A percentile compares a stretch with the other conserved stretches of the same genome.
Evolutionary conservation across 2,329 filamentous ascomycete genomes (phyloP).

Genomic region (Chrysosporium queenslandicum): DNA sequence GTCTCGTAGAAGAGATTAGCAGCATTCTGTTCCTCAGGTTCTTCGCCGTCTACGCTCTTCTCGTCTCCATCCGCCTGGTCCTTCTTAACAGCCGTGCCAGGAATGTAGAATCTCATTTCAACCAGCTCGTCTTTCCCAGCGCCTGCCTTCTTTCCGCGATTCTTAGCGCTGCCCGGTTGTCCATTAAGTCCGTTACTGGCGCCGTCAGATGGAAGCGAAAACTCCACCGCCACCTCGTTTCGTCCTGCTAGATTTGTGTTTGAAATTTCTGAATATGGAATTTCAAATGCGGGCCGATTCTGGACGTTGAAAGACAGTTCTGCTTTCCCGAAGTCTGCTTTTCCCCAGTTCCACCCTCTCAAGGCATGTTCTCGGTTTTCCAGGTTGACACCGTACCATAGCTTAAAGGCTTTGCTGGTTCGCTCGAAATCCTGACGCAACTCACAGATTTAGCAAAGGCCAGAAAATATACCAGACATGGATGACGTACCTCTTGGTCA

Average conservation of each 20-base stretch:
- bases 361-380: constrained; percentile 90
- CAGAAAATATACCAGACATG: background rate
- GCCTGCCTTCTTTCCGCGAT: constrained; percentile 76
- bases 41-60: constrained; percentile 32
- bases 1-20: constrained; percentile 98
- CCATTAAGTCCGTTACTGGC: constrained; percentile 65
- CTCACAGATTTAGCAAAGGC: constrained; percentile 15
- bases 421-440: constrained; percentile 72
- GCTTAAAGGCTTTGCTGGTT: constrained; percentile 85
- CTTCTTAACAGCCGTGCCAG: constrained; percentile 68
- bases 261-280: constrained; percentile 92
- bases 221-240: constrained; percentile 95
- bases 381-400: constrained; percentile 91
- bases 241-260: constrained; percentile 97
- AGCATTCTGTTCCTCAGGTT: constrained; percentile 76
- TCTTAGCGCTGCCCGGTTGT: constrained; percentile 57
- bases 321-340: constrained; percentile 89
- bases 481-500: constrained; percentile 58
- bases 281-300: constrained; percentile 90
- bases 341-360: constrained; percentile 98
- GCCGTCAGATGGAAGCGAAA: constrained; percentile 63
- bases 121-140: constrained; percentile 87
- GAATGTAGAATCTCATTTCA: constrained; percentile 98
- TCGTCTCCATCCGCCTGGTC: constrained; percentile 46
- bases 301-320: constrained; percentile 95